Percentiles rank a stretch among this genome's conserved stretches.
These are phyloP conservation scores for Mycena metata DNA, from an alignment of 768 basidiomycete genomes.

Conservation along the genomic window DNA sequence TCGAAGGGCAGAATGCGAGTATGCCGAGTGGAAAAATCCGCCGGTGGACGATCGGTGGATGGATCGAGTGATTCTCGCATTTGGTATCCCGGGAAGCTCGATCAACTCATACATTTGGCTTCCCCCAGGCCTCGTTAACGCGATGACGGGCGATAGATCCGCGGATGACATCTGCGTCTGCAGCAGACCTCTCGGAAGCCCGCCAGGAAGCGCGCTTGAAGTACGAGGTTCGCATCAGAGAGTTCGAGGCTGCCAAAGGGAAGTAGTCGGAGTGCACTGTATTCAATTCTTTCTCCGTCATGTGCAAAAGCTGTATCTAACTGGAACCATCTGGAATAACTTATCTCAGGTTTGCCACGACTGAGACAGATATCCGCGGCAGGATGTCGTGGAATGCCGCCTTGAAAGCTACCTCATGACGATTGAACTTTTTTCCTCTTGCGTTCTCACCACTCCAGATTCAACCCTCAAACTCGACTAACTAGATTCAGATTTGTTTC, in stretches of 20 bases:
- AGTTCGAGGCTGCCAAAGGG: constrained; percentile 12
- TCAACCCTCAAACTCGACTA: too few relatives aligned
- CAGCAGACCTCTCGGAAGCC: constrained; percentile 24
- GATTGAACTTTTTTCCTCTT: too few relatives aligned
- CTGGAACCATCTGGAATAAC: too few relatives aligned
- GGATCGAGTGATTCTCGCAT: constrained; percentile 36
- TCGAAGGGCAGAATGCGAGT: constrained; percentile 32
- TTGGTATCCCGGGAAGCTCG: constrained; percentile 20
- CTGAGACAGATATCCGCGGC: too few relatives aligned
- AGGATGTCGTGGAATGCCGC: not conserved
- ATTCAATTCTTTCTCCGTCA: not conserved
- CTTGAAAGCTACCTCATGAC: not conserved
- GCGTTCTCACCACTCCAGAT: too few relatives aligned
- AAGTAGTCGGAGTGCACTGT: constrained; percentile 5
- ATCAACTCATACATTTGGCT: not conserved
- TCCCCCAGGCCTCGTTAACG: constrained; percentile 16
- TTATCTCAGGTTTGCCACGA: too few relatives aligned
- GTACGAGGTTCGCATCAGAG: constrained; percentile 30
- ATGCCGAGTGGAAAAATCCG: constrained; percentile 27
- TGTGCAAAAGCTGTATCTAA: too few relatives aligned
- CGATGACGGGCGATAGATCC: constrained; percentile 18
- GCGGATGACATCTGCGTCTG: constrained; percentile 19
- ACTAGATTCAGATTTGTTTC: too few relatives aligned
- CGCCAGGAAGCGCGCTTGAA: constrained; percentile 25
- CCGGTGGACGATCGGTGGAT: constrained; percentile 24